Conservation (phyloP, 2,329 filamentous ascomycete species). For the Hymenoscyphus repandus region DNA sequence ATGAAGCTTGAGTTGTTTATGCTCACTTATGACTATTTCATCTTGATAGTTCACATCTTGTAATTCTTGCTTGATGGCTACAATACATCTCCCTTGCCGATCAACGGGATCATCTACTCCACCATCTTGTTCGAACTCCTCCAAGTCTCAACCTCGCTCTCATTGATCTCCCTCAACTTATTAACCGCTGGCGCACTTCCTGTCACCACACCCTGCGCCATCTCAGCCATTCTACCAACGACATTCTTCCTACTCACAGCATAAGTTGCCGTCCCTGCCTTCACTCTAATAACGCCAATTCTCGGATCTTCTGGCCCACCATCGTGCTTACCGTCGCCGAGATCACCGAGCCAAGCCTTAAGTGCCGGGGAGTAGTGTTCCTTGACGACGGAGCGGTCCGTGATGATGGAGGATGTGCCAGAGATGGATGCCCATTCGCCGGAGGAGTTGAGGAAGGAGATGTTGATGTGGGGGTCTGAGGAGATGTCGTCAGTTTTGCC, state of each 20-base stretch:
- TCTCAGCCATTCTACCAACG: conserved; percentile 59
- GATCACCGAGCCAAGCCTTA: conserved; percentile 82
- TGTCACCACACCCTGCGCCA: conserved; percentile 70
- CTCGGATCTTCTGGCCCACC: conserved; percentile 76
- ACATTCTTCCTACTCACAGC: conserved; percentile 58
- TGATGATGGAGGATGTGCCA: conserved; percentile 65
- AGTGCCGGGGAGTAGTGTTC: conserved; percentile 71
- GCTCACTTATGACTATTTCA: too few species aligned
- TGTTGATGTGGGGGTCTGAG: conserved; percentile 68
- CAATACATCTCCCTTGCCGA: too few species aligned
- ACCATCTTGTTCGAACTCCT: conserved; percentile 34
- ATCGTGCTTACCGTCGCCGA: conserved; percentile 78
- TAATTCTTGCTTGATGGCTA: too few species aligned
- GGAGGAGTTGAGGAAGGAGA: conserved; percentile 69
- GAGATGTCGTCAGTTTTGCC: conserved; percentile 80
- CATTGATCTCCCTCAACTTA: conserved; percentile 67
- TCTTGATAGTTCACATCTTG: too few species aligned
- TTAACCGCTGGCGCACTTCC: conserved; percentile 69
- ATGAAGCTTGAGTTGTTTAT: too few species aligned
- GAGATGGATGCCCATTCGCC: conserved; percentile 86
- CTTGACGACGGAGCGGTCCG: conserved; percentile 61
- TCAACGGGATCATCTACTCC: conserved; percentile 9
- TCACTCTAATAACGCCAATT: conserved; percentile 75
- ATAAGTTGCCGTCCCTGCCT: conserved; percentile 68
- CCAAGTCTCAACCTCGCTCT: conserved; percentile 62